Evolutionary conservation across 192 early-diverging fungal genomes (phyloP), one percentile per base, ranked within the genome.

Genomic region (Gigaspora rosea): DNA sequence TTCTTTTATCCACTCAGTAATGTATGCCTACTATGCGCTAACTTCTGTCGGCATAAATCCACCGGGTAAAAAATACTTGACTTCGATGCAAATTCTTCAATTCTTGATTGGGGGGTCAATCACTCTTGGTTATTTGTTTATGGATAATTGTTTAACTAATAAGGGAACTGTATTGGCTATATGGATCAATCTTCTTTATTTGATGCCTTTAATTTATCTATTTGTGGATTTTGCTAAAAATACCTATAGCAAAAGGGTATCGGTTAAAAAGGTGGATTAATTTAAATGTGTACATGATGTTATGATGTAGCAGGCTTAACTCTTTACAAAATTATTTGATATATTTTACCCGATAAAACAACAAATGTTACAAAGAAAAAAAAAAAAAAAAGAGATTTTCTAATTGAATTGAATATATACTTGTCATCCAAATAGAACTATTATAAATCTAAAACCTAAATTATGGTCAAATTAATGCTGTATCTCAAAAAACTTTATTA

Each of bases 1-100:
- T 86, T 94, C 93, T 18, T 93, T 94, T 71, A 92, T 96, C 54
- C 95, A 96, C 86, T 89, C 91, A 72, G 77, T 96, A 67, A 96
- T 96, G 94, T 96, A 95, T 83, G 81, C 80, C 51, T 95, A 95
- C 86, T 96, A 96, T 80, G 88, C 91, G 59, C 82, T 87, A 64
- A 94, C 93, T 12, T 90, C 89, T 57, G 63, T 95, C 64, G 92
- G 92, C 52, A 74, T 92, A 57, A 89, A 88, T 79, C 92, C 92
- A 51, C 93, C 93, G 18, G 91, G 92, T 63, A 96, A 96, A 83
- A 84, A 91, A 82, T 91, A 90, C 74, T 82, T 96, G 67, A 96
- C 95, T 22, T 78, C 81, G 63, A 86, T 94, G 82, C 95, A 96
- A 83, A 96, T 96, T 79, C 79, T 86, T 13, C 95, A 96, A 85